Base-by-base conservation (phyloP, 768 basidiomycete species). In the Leccinum truebloodii region DNA sequence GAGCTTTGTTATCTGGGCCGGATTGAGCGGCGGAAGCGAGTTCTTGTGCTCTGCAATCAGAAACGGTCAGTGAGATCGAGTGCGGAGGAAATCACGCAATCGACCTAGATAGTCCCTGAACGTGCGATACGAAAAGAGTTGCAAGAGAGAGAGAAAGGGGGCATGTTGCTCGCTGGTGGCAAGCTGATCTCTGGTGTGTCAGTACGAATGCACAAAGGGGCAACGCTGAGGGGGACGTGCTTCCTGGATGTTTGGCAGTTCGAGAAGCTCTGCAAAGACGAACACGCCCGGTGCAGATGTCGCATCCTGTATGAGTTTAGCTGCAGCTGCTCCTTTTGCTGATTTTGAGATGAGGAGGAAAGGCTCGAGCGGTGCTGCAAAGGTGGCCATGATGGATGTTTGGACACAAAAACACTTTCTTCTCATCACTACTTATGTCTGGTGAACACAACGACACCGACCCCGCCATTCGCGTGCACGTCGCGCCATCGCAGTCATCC, bases 321-420 rank as follows among this genome's bases (percentile, higher is more conserved):
- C 95, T 0, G 95, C 94, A 1, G 91, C 93, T 0, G 94, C 94
- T 1, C 96, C 96, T 70, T 93, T 95, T 10, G 91, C 85, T 0
- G 92, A 91, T 72, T 95, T 95, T 4, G 89, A 93, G 77, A 98
- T 93, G 61, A 98, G 83, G 48, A 97, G 73, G 75, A 90, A 97
- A 0, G 94, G 94, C 76, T 98, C 95, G 12, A 94, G 81, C 66
- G 89, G 92, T 16, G 86, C 78, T 5, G 83, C 72, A 57, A 86
- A 85, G 69, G 85, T 84, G 28, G 82, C 76, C 68, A 70, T 69
- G 63, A 49, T 60, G 65, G 48, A 35, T 58, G 69, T 71, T 67
- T 61, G 61, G 57, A 60, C 54, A 18, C 51, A 59, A 65, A 28
- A n/a, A n/a, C 10, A n/a, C 10, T 6, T 54, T 14, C 56, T 30